Evolutionary conservation across 768 basidiomycete species (phyloP).

Genomic region (Aureoboletus auriporus): DNA sequence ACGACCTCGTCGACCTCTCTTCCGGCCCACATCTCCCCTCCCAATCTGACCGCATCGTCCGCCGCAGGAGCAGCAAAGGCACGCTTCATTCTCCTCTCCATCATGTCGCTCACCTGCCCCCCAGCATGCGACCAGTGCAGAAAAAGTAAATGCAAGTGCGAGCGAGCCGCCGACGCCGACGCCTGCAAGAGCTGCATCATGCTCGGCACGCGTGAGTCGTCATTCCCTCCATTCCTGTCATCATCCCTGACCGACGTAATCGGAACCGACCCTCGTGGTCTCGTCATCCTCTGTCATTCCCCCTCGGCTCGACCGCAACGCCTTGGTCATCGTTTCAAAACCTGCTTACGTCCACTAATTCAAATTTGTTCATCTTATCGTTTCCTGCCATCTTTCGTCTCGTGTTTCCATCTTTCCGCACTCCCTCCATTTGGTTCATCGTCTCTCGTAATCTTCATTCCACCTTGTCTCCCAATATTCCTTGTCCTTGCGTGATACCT

Average conservation of each 20-base stretch:
- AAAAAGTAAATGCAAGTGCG: slow-evolving; percentile 89
- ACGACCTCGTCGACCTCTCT: slow-evolving; percentile 49
- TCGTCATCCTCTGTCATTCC: not conserved
- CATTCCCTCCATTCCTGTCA: not conserved
- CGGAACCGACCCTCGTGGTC: slow-evolving; percentile 10
- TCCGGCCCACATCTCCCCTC: slow-evolving; percentile 17
- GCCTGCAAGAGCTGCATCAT: slow-evolving; percentile 76
- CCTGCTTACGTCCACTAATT: not conserved
- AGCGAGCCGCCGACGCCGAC: slow-evolving; percentile 54
- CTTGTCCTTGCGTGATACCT: slow-evolving; percentile 2
- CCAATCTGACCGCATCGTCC: slow-evolving; percentile 47
- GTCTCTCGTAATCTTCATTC: slow-evolving; percentile 14
- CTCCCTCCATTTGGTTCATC: slow-evolving; percentile 13
- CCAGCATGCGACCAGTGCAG: slow-evolving; percentile 86
- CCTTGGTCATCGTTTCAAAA: too few species aligned
- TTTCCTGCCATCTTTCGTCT: not conserved
- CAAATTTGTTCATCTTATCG: slow-evolving; percentile 6
- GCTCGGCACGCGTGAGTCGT: slow-evolving; percentile 60
- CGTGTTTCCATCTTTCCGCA: slow-evolving; percentile 1
- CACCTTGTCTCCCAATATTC: slow-evolving; percentile 9
- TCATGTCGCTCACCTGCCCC: not conserved
- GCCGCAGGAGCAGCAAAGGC: slow-evolving; percentile 79
- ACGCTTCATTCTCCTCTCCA: slow-evolving; percentile 6
- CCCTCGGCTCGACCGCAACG: too few species aligned
- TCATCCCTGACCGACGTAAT: slow-evolving; percentile 7